Evolutionary conservation across 805 yeast species (phyloP).

Genomic region (Nakazawaea molendinolei): DNA sequence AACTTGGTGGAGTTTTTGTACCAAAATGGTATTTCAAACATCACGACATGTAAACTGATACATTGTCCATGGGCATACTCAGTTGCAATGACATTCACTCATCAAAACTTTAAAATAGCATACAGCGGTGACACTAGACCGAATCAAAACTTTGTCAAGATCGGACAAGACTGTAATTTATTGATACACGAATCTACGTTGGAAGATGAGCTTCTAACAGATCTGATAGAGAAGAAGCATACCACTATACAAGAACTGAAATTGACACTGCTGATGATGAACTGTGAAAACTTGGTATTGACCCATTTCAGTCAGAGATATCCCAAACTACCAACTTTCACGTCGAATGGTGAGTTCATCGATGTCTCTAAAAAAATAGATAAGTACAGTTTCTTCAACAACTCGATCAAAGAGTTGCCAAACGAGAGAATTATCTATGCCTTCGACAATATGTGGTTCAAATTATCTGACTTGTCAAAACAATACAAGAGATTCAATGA

Average conservation of each 20-base stretch:
- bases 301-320: slow-evolving; percentile 95
- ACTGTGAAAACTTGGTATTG: slow-evolving; percentile 59
- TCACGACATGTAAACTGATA: slow-evolving; percentile 65
- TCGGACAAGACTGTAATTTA: slow-evolving; percentile 64
- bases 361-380: slow-evolving; percentile 5
- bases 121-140: slow-evolving; percentile 98
- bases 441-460: slow-evolving; percentile 58
- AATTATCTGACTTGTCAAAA: slow-evolving; percentile 33
- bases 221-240: slow-evolving; percentile 78
- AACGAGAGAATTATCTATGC: slow-evolving; percentile 38
- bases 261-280: slow-evolving; percentile 61
- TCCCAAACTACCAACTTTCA: slow-evolving; percentile 38
- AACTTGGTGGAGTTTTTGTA: slow-evolving; percentile 23
- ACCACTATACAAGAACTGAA: slow-evolving; percentile 88
- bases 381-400: slow-evolving; percentile 20
- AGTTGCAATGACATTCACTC: slow-evolving; percentile 36
- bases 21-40: slow-evolving; percentile 29
- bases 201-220: slow-evolving; percentile 69
- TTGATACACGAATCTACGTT: slow-evolving; percentile 92
- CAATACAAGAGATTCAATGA: slow-evolving; percentile 22
- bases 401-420: slow-evolving; percentile 12
- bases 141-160: slow-evolving; percentile 49
- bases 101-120: slow-evolving; percentile 58
- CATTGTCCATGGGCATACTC: slow-evolving; percentile 86
- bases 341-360: slow-evolving; percentile 19